Conservation (phyloP, 1,139 yeast species). For the Suhomyces maxii region DNA sequence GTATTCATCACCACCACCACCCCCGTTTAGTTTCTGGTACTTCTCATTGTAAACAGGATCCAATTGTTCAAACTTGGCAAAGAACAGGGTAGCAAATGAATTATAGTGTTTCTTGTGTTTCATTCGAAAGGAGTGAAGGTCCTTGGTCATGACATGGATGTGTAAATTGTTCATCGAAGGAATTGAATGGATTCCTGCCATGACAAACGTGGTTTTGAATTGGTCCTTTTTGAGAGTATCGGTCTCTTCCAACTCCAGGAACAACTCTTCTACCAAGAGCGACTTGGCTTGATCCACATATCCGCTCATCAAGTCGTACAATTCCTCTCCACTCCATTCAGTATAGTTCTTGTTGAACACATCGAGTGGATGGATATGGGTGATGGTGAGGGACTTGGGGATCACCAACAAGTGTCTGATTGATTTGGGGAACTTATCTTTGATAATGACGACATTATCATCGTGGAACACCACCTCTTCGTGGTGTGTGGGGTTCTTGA, state of each 20-base stretch:
- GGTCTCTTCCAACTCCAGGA: conserved; percentile 9
- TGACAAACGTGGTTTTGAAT: conserved; percentile 40
- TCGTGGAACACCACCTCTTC: conserved; percentile 33
- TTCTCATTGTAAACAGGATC: conserved; percentile 14
- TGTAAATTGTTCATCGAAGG: conserved; percentile 74
- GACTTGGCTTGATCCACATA: conserved; percentile 48
- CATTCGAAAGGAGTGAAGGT: conserved; percentile 53
- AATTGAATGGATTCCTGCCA: conserved; percentile 65
- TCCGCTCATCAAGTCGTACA: conserved; percentile 29
- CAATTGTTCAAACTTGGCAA: conserved; percentile 52
- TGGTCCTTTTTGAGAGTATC: conserved; percentile 14
- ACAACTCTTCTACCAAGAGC: conserved; percentile 38
- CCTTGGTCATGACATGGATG: conserved; percentile 69
- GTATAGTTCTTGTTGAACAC: conserved; percentile 42
- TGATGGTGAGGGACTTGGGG: conserved; percentile 47
- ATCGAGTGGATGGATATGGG: conserved; percentile 52
- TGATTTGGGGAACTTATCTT: conserved; percentile 67
- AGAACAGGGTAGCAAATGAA: conserved; percentile 67
- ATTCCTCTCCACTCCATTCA: conserved; percentile 18
- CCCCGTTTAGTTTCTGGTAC: conserved; percentile 4
- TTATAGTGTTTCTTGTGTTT: conserved; percentile 70
- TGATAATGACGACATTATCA: conserved; percentile 58
- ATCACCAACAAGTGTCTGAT: conserved; percentile 59
- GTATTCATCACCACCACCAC: conserved; percentile 14
- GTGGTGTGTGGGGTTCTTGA: conserved; percentile 28